These are phyloP conservation scores for Tulasnella sp. DNA, from an alignment of 768 basidiomycete species.

Conservation along the genomic window DNA sequence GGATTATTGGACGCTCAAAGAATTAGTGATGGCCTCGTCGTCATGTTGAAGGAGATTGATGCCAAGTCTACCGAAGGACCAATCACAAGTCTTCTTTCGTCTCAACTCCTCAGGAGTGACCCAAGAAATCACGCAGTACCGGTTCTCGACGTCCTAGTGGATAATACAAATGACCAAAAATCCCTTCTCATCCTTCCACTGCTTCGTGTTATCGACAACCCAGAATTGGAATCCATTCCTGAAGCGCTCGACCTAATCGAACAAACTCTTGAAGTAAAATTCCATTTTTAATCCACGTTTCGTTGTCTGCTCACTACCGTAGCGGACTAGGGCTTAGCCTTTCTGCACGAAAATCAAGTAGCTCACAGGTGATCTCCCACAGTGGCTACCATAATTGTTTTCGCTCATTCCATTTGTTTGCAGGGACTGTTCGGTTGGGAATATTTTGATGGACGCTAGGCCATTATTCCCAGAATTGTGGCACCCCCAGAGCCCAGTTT, in stretches of 20 bases:
- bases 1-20: no score
- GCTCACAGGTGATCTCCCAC: not conserved
- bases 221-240: not conserved
- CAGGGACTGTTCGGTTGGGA: not conserved
- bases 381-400: not conserved
- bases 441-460: not conserved
- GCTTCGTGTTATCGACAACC: not conserved
- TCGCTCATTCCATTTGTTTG: not conserved
- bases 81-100: no score
- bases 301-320: not conserved
- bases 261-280: not conserved
- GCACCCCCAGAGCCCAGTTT: not conserved
- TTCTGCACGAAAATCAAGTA: not conserved
- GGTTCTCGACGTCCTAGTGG: not conserved
- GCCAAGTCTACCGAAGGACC: no score
- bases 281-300: not conserved
- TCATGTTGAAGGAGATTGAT: no score
- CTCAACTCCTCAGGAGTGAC: no score
- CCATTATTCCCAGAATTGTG: not conserved
- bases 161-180: not conserved
- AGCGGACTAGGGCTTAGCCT: not conserved
- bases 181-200: not conserved
- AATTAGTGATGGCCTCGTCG: no score
- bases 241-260: not conserved
- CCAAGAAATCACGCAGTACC: not conserved